phyloP scores from a whole-genome alignment of 148 eudicot genomes.

The Simmondsia chinensis region DNA sequence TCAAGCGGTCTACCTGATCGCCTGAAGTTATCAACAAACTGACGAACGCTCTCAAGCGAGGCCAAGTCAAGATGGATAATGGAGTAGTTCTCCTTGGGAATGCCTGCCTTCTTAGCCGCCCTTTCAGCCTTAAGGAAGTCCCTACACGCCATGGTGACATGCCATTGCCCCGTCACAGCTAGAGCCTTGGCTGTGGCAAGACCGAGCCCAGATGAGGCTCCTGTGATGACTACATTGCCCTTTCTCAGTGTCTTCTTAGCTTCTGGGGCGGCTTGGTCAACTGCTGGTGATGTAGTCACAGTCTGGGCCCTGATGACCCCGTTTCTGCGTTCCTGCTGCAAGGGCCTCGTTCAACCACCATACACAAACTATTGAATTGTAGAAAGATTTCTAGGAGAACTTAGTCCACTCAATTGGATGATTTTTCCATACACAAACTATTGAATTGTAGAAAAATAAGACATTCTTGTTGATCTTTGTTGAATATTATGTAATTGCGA shows the following conservation, averaged over 20 bases:
- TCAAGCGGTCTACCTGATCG: conserved; percentile 60
- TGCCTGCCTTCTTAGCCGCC: conserved; percentile 76
- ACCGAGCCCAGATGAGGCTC: conserved; percentile 93
- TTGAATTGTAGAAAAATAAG: too few species aligned
- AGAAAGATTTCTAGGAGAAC: too few species aligned
- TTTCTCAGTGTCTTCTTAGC: conserved; percentile 69
- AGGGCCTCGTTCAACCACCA: not conserved
- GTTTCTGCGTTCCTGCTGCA: conserved; percentile 20
- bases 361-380: too few species aligned
- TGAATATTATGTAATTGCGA: too few species aligned
- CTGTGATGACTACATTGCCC: conserved; percentile 78
- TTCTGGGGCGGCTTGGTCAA: conserved; percentile 30
- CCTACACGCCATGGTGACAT: conserved; percentile 84
- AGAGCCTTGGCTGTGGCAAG: conserved; percentile 87
- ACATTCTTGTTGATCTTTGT: too few species aligned
- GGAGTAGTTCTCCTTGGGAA: conserved; percentile 59
- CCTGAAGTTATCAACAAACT: conserved; percentile 57
- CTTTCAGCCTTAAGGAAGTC: conserved; percentile 86
- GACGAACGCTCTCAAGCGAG: conserved; percentile 67
- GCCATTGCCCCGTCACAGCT: conserved; percentile 68
- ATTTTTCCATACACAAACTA: too few species aligned
- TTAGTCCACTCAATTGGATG: too few species aligned
- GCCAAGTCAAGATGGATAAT: conserved; percentile 57
- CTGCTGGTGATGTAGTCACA: conserved; percentile 39
- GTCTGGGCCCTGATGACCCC: conserved; percentile 46